A percentile compares a stretch with the other conserved stretches of the same genome.
These are phyloP conservation scores for Phytophthora sp. DNA, from an alignment of 352 stramenopile genomes.

Conservation along the genomic window DNA sequence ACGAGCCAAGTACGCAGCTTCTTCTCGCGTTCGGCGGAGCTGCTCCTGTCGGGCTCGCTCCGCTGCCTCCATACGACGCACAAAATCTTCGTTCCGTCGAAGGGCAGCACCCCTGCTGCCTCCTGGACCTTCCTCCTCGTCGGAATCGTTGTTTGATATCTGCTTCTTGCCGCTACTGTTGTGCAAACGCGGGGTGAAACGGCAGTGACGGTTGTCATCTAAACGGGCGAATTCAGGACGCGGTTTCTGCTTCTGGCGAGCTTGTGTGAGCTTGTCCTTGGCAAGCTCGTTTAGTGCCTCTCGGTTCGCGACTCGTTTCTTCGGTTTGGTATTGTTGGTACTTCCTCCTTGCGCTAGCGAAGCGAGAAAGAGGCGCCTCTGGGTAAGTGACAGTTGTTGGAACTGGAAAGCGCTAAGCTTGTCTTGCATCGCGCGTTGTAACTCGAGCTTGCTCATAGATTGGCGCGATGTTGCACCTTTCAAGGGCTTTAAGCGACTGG, in stretches of 20 bases:
- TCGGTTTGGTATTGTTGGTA: conserved; percentile 3
- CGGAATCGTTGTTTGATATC: conserved; percentile 37
- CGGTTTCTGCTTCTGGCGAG: conserved; percentile 39
- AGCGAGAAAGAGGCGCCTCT: conserved; percentile 65
- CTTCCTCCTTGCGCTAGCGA: conserved; percentile 42
- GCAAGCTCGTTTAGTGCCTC: conserved; percentile 54
- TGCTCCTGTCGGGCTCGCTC: conserved; percentile 64
- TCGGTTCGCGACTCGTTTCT: conserved; percentile 32
- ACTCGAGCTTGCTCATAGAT: conserved; percentile 32
- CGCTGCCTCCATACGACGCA: conserved; percentile 74
- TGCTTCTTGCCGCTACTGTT: conserved; percentile 29
- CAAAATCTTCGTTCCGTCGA: conserved; percentile 59
- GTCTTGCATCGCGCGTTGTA: conserved; percentile 56
- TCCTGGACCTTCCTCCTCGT: conserved; percentile 46
- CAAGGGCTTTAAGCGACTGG: conserved; percentile 9
- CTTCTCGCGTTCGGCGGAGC: conserved; percentile 64
- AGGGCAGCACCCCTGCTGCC: conserved; percentile 25
- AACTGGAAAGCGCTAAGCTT: conserved; percentile 69
- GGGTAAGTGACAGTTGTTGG: conserved; percentile 61
- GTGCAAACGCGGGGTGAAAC: conserved; percentile 55
- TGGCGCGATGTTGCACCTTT: conserved; percentile 23
- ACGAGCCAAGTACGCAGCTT: conserved; percentile 56
- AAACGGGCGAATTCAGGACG: conserved; percentile 52
- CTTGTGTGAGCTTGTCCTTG: conserved; percentile 47
- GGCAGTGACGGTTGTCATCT: conserved; percentile 65